phyloP scores from a whole-genome alignment of 2,329 filamentous ascomycete genomes.

The Neonectria coccinea region DNA sequence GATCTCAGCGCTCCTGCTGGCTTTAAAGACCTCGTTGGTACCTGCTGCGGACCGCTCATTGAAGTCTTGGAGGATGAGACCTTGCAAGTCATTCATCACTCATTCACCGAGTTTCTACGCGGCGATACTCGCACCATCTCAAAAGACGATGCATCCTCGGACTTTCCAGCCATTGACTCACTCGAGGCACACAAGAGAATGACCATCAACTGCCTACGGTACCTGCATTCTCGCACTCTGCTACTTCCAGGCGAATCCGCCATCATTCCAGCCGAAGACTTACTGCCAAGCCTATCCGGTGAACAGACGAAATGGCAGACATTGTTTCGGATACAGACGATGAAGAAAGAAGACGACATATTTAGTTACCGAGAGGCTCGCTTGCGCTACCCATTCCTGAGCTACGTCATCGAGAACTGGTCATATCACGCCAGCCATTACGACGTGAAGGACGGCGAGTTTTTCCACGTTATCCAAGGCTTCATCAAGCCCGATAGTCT shows the following conservation, averaged over 20 bases:
- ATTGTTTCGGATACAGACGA: too few species aligned
- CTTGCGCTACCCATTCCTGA: conserved; percentile 34
- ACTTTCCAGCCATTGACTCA: conserved; percentile 36
- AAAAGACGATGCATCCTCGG: neutral
- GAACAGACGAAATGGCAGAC: too few species aligned
- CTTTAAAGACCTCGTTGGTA: conserved; percentile 51
- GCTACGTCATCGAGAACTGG: conserved; percentile 40
- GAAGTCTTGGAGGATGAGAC: conserved; percentile 59
- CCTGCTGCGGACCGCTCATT: conserved; percentile 55
- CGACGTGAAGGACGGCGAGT: conserved; percentile 30
- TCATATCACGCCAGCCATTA: conserved; percentile 35
- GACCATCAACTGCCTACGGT: conserved; percentile 32
- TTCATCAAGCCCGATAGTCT: conserved; percentile 26
- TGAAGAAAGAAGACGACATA: neutral
- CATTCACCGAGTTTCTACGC: conserved; percentile 60
- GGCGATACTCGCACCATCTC: conserved; percentile 36
- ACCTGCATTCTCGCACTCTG: conserved; percentile 36
- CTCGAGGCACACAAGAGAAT: conserved; percentile 36
- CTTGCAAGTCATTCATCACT: conserved; percentile 60
- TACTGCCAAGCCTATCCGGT: too few species aligned
- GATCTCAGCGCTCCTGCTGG: conserved; percentile 25
- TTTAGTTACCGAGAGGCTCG: conserved; percentile 36
- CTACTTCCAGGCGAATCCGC: conserved; percentile 23
- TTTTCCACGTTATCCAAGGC: conserved; percentile 14
- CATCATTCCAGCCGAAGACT: too few species aligned